Evolutionary conservation across 768 basidiomycete genomes (phyloP), one percentile per base, ranked within the genome.

Genomic region (Ephemerocybe angulata): DNA sequence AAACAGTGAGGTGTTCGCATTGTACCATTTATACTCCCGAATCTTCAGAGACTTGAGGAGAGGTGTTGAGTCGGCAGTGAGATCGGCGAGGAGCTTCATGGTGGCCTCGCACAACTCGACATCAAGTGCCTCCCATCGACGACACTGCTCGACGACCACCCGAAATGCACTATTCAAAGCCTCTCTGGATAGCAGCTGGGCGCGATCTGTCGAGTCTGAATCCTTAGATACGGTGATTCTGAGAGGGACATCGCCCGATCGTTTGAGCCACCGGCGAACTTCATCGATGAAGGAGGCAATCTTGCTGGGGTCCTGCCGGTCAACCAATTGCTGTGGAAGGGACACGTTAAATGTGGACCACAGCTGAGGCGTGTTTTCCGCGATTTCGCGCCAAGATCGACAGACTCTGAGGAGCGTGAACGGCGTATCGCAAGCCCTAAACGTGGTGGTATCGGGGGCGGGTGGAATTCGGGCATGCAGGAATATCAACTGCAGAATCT

Each of bases 401-500:
- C 38, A 41, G 15, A 41, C 38, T 19, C 38, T 8, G 15, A 41
- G 21, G 7, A 41, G 38, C 10, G 21, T 19, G 15, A 41, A 41
- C 17, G 38, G 38, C 38, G 38, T 19, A 41, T 41, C 38, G 6
- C n/a, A n/a, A n/a, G n/a, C n/a, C n/a, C n/a, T n/a, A n/a, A n/a
- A n/a, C n/a, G n/a, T n/a, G n/a, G n/a, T n/a, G n/a, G n/a, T n/a
- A n/a, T n/a, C n/a, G n/a, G n/a, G n/a, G n/a, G n/a, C n/a, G n/a
- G n/a, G n/a, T n/a, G n/a, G n/a, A n/a, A n/a, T n/a, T n/a, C 56
- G 58, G 24, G 56, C 58, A 6, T 29, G 53, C 1, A 58, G 12
- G 40, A 63, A 63, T 31, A 63, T 60, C 19, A 54, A 53, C 17
- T 58, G 56, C 11, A 63, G 50, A 12, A 61, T 50, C 31, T 63